phyloP scores from a whole-genome alignment of 2,329 filamentous ascomycete genomes.

The Chrysosporium keratinophilum region DNA sequence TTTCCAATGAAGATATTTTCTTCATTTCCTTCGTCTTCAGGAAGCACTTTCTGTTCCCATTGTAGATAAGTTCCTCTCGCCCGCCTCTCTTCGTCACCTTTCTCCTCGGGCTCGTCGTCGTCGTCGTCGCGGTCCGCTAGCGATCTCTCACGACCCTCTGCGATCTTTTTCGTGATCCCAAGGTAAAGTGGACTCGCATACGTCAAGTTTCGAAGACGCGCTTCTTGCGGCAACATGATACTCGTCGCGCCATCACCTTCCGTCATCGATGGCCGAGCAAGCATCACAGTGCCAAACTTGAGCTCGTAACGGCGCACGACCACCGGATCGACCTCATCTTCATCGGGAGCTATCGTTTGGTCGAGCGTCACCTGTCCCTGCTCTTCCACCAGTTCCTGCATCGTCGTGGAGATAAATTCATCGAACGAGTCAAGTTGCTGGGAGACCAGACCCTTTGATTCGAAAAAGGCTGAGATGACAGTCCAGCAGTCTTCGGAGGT shows the following conservation, averaged over 20 bases:
- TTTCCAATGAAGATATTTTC: slow-evolving; percentile 86
- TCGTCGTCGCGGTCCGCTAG: slow-evolving; percentile 57
- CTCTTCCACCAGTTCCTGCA: slow-evolving; percentile 89
- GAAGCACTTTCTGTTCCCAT: slow-evolving; percentile 39
- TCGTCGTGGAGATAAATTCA: slow-evolving; percentile 86
- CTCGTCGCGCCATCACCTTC: slow-evolving; percentile 85
- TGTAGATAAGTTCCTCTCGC: slow-evolving; percentile 35
- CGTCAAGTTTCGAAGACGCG: slow-evolving; percentile 86
- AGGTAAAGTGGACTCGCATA: slow-evolving; percentile 89
- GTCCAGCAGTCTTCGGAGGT: slow-evolving; percentile 98
- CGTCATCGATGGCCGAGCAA: slow-evolving; percentile 81
- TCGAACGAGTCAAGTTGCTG: slow-evolving; percentile 98
- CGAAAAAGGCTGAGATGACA: slow-evolving; percentile 94
- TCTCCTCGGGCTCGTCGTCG: slow-evolving; percentile 37
- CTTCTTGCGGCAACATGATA: slow-evolving; percentile 85
- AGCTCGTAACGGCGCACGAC: slow-evolving; percentile 88
- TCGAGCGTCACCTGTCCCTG: slow-evolving; percentile 88
- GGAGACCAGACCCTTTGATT: slow-evolving; percentile 86
- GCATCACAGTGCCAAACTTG: slow-evolving; percentile 80
- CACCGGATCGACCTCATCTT: slow-evolving; percentile 63
- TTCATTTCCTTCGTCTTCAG: slow-evolving; percentile 47
- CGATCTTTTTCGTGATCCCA: slow-evolving; percentile 74
- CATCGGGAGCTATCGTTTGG: slow-evolving; percentile 69
- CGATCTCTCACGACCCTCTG: slow-evolving; percentile 67
- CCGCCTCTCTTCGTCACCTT: slow-evolving; percentile 43